Base-by-base conservation (phyloP, 495 filamentous ascomycete genomes). In the Aspergillus coremiiformis region DNA sequence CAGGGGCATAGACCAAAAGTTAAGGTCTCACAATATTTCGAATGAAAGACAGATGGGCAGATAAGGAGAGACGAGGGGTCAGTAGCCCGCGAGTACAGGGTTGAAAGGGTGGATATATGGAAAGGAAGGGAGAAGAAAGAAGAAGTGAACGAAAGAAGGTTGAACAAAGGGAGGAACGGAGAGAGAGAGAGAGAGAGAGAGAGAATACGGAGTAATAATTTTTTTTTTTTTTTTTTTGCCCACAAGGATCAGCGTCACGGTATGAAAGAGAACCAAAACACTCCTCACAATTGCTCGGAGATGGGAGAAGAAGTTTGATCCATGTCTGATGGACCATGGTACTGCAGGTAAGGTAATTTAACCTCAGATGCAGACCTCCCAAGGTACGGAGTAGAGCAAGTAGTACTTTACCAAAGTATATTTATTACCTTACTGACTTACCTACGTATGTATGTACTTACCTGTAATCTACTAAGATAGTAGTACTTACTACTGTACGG, bases 101-200 rank as follows among this genome's bases (percentile, higher is more conserved):
- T 17, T 19, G 22, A 47, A 46, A 32, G 39, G 20, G 24, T n/a
- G 43, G 52, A 21, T 52, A 41, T 43, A 39, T 45, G 17, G 21
- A 49, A 2, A 24, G 47, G 44, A 45, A 27, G 15, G 29, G 27
- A 45, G 24, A 33, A 27, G 29, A 26, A 35, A 23, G 21, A n/a
- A 45, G 47, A 44, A 15, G 29, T 21, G 29, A 10, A 42, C 23
- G 35, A 44, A 14, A 15, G 26, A 35, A 22, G 27, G 21, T 43
- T 37, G 30, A 37, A 33, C 27, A 24, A 47, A 50, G 44, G 24
- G 32, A 45, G 39, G n/a, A n/a, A n/a, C n/a, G n/a, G n/a, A 43
- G 39, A 53, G 45, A 35, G n/a, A 42, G 51, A 49, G 39, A 42
- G 27, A 44, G 46, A 47, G 52, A 27, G 48, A 43, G n/a, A n/a